Evolutionary conservation across 1,139 yeast genomes (phyloP).

Genomic region (Debaryomyces robertsiae): DNA sequence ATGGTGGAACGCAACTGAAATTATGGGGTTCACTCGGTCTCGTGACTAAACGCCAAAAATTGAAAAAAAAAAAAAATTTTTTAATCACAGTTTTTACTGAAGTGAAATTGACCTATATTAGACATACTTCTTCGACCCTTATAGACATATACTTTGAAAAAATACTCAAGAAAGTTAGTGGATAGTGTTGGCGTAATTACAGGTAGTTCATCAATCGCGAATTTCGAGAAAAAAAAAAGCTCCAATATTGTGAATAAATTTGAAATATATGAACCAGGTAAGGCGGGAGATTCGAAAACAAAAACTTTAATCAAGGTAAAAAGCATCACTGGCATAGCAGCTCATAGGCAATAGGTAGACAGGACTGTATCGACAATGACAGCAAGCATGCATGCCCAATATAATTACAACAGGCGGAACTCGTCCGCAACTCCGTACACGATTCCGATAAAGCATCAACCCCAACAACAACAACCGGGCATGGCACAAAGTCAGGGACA

Average conservation of each 20-base stretch:
- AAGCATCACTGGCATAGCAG: slow-evolving; percentile 1
- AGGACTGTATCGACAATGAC: slow-evolving; percentile 21
- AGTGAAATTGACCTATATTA: slow-evolving; percentile 1
- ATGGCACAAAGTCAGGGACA: slow-evolving; percentile 2
- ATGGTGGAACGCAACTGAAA: not conserved
- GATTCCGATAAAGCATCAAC: slow-evolving; percentile 35
- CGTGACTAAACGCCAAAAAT: slow-evolving; percentile 6
- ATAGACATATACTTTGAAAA: slow-evolving; percentile 2
- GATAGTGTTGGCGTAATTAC: too few relatives aligned
- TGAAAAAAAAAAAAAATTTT: slow-evolving; percentile 7
- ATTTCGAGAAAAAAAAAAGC: not conserved
- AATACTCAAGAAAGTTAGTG: not conserved
- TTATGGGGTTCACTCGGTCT: slow-evolving; percentile 8
- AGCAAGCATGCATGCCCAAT: slow-evolving; percentile 32
- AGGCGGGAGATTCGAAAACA: not conserved
- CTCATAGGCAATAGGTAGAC: not conserved
- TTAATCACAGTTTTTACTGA: slow-evolving; percentile 5
- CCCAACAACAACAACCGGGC: slow-evolving; percentile 8
- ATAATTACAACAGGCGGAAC: slow-evolving; percentile 36
- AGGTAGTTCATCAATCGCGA: not conserved
- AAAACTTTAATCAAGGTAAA: not conserved
- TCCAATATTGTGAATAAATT: slow-evolving; percentile 1
- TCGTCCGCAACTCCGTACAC: slow-evolving; percentile 38
- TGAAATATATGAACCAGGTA: slow-evolving; percentile 4
- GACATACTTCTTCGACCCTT: not conserved